Evolutionary conservation across 2,329 filamentous ascomycete species (phyloP), one percentile per base, ranked within the genome.

Genomic region (Penicillium frequentans): DNA sequence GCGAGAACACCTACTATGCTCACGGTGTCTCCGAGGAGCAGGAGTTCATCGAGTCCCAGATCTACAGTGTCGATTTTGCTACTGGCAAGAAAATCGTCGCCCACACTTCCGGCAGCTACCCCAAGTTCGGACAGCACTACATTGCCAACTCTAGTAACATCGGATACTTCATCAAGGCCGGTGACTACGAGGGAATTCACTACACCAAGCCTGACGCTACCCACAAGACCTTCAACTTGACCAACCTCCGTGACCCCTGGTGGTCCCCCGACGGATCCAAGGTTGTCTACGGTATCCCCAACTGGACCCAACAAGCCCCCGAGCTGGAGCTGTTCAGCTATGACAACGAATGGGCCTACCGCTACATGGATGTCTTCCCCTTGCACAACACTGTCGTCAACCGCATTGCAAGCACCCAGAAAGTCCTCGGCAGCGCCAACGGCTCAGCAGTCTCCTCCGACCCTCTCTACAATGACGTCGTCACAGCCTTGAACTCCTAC

Each of bases 301-400:
- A 54, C 29, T 76, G 69, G 64, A 60, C 66, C 7, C 49, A 52
- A 19, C 49, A 52, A 10, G 62, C 69, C 8, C 69, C 70, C 58
- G 71, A 73, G 10, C 73, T 75, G 63, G 52, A 68, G 49, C 65
- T 79, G 5, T 79, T 71, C 60, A 74, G 70, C 59, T 79, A 70
- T 68, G 72, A 79, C 46, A 37, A 45, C 6, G 72, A 76, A 5
- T 79, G 72, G 72, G 76, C 78, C 14, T 79, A 78, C 58, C 73
- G 75, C 35, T 76, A 75, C 68, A 77, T 70, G 47, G 77, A 79
- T 44, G 75, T 80, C 1, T 79, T 79, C 64, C 76, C 77, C n/a
- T 4, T 19, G 11, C 49, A 52, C 42, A 43, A 52, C 49, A 33
- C 27, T 5, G 26, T 45, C 10, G 42, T 54, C 57, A 23, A 69